Percentiles rank a stretch among this genome's conserved stretches.
These are phyloP conservation scores for Phytophthora hybrid DNA, from an alignment of 352 stramenopile genomes.

Conservation along the genomic window DNA sequence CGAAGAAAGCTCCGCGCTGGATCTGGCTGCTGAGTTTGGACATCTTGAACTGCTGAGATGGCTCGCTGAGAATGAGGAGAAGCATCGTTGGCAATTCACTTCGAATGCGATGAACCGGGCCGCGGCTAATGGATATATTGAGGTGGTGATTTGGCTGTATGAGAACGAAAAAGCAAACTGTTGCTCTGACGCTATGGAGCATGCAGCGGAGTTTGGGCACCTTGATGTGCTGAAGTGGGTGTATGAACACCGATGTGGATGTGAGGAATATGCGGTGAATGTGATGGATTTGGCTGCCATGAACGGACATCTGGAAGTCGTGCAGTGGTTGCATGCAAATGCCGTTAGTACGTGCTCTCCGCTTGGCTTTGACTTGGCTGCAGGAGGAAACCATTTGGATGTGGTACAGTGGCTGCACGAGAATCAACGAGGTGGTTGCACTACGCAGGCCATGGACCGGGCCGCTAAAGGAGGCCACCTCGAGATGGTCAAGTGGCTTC, in stretches of 20 bases:
- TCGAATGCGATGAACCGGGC: neutral
- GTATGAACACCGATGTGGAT: neutral
- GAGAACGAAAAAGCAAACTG: neutral
- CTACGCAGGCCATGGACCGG: slow-evolving; percentile 17
- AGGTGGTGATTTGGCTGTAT: neutral
- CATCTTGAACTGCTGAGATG: neutral
- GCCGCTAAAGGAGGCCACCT: slow-evolving; percentile 10
- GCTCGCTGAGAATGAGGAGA: neutral
- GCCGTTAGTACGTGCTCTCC: neutral
- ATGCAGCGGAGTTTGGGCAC: slow-evolving; percentile 7
- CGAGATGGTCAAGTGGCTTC: slow-evolving; percentile 24
- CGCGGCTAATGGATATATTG: neutral
- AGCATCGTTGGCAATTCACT: neutral
- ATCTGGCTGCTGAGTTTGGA: neutral
- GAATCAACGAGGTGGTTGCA: slow-evolving; percentile 6
- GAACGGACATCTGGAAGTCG: slow-evolving; percentile 12
- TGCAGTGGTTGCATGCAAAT: slow-evolving; percentile 23
- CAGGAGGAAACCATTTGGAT: slow-evolving; percentile 19
- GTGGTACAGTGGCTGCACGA: slow-evolving; percentile 24
- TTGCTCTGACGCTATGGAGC: neutral
- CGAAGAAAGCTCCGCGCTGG: neutral
- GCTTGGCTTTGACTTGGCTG: slow-evolving; percentile 11
- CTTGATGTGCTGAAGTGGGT: slow-evolving; percentile 10
- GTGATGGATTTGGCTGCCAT: slow-evolving; percentile 7
- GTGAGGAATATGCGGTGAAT: neutral